Conservation (phyloP, 495 filamentous ascomycete species). For the Echria macrotheca region DNA sequence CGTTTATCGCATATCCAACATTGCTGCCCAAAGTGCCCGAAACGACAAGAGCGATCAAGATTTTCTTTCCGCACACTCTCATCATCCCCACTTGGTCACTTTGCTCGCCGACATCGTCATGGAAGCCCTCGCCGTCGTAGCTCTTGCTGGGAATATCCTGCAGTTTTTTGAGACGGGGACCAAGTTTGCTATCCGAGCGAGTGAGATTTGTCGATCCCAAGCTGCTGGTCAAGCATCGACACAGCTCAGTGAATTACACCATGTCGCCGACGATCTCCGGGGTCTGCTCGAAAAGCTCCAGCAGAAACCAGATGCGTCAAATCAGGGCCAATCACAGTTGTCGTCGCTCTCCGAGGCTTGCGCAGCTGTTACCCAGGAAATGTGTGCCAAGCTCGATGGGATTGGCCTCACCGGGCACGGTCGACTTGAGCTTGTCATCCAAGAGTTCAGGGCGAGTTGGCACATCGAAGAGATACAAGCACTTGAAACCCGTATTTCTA, state of each 20-base stretch:
- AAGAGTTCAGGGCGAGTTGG: constrained; percentile 1
- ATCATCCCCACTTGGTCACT: no score
- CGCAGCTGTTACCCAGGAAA: background rate
- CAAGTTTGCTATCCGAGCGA: background rate
- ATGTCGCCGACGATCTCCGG: background rate
- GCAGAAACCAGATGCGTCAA: no score
- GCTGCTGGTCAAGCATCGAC: background rate
- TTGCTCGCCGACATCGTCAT: background rate
- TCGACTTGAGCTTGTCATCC: background rate
- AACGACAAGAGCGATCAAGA: no score
- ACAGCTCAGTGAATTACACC: background rate
- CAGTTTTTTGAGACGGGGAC: constrained; percentile 5
- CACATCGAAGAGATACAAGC: background rate
- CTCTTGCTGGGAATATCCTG: constrained; percentile 4
- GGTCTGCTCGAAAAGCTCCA: background rate
- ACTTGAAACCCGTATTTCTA: background rate
- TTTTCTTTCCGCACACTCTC: no score
- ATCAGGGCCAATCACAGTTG: no score
- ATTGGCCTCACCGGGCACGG: background rate
- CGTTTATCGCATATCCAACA: no score
- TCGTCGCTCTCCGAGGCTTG: background rate
- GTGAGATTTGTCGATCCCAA: background rate
- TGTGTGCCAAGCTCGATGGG: background rate
- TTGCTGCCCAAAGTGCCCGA: no score
- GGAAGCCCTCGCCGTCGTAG: constrained; percentile 3